These are phyloP conservation scores for Cyberlindnera sargentensis DNA, from an alignment of 805 yeast species.

Conservation along the genomic window DNA sequence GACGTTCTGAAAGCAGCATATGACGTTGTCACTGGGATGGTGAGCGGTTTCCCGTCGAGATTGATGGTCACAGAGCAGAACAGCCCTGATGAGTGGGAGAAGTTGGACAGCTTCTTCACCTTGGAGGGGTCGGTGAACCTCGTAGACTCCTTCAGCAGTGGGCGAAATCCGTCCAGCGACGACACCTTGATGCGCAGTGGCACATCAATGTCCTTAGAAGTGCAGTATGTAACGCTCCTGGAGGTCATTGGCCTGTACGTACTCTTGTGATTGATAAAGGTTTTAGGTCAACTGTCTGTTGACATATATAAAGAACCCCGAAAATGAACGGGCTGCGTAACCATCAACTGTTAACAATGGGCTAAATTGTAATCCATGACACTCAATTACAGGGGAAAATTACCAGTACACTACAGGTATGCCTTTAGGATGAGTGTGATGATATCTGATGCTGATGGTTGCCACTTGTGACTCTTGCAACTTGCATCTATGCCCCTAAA, in stretches of 20 bases:
- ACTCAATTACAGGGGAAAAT: too few relatives aligned
- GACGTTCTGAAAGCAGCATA: conserved; percentile 38
- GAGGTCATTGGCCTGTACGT: conserved; percentile 14
- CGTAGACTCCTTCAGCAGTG: conserved; percentile 36
- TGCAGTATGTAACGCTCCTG: conserved; percentile 45
- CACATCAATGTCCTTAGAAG: conserved; percentile 46
- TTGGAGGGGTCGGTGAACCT: conserved; percentile 41
- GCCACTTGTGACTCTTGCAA: too few relatives aligned
- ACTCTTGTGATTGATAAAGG: too few relatives aligned
- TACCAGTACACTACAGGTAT: too few relatives aligned
- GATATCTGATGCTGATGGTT: too few relatives aligned
- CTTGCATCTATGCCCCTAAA: too few relatives aligned
- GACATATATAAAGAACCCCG: too few relatives aligned
- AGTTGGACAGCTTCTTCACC: conserved; percentile 34
- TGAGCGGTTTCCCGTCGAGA: conserved; percentile 38
- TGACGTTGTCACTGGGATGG: conserved; percentile 42
- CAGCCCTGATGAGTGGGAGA: conserved; percentile 28
- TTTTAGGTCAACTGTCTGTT: too few relatives aligned
- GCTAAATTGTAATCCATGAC: too few relatives aligned
- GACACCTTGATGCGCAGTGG: conserved; percentile 43
- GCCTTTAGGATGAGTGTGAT: too few relatives aligned
- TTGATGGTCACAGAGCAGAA: conserved; percentile 40
- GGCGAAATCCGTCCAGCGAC: conserved; percentile 38
- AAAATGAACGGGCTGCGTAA: too few relatives aligned
- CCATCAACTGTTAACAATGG: too few relatives aligned